Evolutionary conservation across 495 filamentous ascomycete species (phyloP), one percentile per base, ranked within the genome.

Genomic region (Trichocladium antarcticum): DNA sequence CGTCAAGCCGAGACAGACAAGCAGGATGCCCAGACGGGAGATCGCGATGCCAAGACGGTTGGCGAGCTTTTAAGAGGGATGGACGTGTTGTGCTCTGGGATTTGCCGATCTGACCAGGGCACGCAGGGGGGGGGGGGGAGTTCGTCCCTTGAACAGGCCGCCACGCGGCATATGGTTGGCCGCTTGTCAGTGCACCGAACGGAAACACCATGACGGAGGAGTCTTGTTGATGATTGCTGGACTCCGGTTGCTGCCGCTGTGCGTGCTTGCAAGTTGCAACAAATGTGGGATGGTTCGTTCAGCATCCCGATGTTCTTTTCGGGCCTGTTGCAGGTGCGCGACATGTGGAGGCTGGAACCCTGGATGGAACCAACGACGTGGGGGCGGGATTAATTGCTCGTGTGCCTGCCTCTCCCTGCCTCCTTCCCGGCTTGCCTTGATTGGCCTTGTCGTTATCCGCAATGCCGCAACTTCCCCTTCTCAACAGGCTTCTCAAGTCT

Each of bases 1-100:
- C 53, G 27, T 42, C 49, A 47, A 32, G 34, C 42, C 56, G 55
- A 57, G 47, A 54, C 55, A 36, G 55, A 54, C 50, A 47, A 53
- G 45, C 40, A 34, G 50, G 50, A 35, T 34, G 57, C 57, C 59
- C 54, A 59, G 59, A 51, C 59, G 57, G 51, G 59, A 61, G 59
- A 61, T 61, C 59, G 56, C 54, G 56, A 47, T 53, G 56, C 56
- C 56, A 58, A 58, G 56, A 32, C 47, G 42, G 42, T 45, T 6
- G 36, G 37, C 22, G 15, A 39, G 44, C 38, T 40, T 51, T 50
- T 40, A 43, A 49, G 28, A 19, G 20, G n/a, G 22, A 34, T 19
- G 40, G 14, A 12, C 29, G 32, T 24, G 24, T 39, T 49, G 51
- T 45, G 53, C 28, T 15, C 16, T 39, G 24, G 11, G 35, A 31